Evolutionary conservation across 805 yeast genomes (phyloP), one percentile per base, ranked within the genome.

Genomic region (Brettanomyces custersianus): DNA sequence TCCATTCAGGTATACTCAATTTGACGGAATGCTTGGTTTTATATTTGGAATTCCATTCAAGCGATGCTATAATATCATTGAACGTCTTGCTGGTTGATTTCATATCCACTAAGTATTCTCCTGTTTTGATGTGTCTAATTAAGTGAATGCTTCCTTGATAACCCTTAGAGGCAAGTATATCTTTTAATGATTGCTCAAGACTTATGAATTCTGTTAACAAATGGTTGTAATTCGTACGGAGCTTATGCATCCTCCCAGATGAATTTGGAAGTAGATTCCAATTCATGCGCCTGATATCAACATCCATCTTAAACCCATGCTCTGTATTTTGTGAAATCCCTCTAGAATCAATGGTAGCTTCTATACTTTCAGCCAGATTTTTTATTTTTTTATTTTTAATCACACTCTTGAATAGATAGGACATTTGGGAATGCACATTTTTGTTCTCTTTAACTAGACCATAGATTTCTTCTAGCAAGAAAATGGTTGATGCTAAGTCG

Each of bases 1-100:
- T 54, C 76, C 87, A 77, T 51, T 71, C 65, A 1, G 62, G 55
- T 21, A 61, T 56, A 0, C 66, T 57, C 16, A 78, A 51, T 29
- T 54, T 54, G 4, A 55, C 51, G 1, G 47, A 39, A 1, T 52
- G 33, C 30, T 49, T 58, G 9, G 51, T 46, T 27, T 41, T 52
- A 13, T 58, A 58, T 31, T 40, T 45, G 12, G 44, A 36, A 8
- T 42, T 37, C 5, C 48, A 37, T 2, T 40, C 33, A 9, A 37
- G 19, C 2, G 35, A 40, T 16, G 43, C 34, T 12, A 53, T 26
- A 16, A 54, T 24, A 1, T 29, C 22, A 1, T 49, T 36, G 11
- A 55, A 28, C 3, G 46, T 29, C 22, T 52, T 55, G 22, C 52
- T 34, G 13, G 59, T 43, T 0, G 60, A 42, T 19, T 49, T 49